Percentiles rank a stretch among this genome's conserved stretches.
Conservation (phyloP, 139 green algal species). For the Dunaliella sp. region DNA sequence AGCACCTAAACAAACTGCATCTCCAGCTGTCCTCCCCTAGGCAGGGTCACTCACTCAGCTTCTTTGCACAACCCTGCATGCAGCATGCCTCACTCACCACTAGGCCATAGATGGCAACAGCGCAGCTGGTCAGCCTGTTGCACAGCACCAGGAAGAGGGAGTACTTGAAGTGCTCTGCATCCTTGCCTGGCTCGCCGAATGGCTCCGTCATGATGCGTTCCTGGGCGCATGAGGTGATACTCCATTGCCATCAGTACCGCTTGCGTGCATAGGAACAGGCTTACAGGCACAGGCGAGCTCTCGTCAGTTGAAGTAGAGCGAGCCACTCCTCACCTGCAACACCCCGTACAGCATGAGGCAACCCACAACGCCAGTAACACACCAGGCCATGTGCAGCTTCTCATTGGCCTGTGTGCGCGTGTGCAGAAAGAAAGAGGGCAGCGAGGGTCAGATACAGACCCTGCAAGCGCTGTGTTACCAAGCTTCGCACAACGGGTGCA, state of each 20-base stretch:
- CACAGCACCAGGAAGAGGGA: constrained; percentile 94
- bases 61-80: too few relatives aligned
- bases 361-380: constrained; percentile 65
- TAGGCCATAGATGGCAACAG: constrained; percentile 69
- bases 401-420: constrained; percentile 32
- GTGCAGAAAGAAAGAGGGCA: background rate
- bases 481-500: too few relatives aligned
- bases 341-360: constrained; percentile 81
- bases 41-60: too few relatives aligned
- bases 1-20: too few relatives aligned
- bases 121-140: constrained; percentile 75
- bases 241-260: too few relatives aligned
- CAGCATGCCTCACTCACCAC: constrained; percentile 31
- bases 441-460: too few relatives aligned
- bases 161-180: constrained; percentile 79
- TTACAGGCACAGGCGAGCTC: too few relatives aligned
- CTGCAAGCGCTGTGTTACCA: too few relatives aligned
- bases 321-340: constrained; percentile 65
- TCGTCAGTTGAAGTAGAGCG: too few relatives aligned
- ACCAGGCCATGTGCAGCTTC: constrained; percentile 56
- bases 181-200: constrained; percentile 53
- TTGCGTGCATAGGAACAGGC: too few relatives aligned
- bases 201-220: constrained; percentile 90
- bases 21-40: too few relatives aligned
- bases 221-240: constrained; percentile 60